Evolutionary conservation across 768 basidiomycete species (phyloP).

Genomic region (Inosperma sp.): DNA sequence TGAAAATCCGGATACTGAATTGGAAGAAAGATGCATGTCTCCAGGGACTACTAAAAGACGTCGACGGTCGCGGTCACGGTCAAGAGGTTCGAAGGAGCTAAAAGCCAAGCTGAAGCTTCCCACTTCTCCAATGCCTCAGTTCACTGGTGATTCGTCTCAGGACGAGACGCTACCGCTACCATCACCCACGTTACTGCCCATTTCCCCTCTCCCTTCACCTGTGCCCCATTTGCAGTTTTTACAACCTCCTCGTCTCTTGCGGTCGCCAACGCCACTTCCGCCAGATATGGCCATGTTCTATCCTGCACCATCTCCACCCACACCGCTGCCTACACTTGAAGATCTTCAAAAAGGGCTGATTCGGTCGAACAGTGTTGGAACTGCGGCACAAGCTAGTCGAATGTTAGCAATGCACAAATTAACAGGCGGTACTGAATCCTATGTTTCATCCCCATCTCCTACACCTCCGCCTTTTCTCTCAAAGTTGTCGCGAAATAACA

Average conservation of each 20-base stretch:
- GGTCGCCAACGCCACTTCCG: constrained; percentile 50
- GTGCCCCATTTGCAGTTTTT: constrained; percentile 49
- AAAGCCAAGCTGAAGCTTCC: constrained; percentile 54
- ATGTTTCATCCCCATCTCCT: constrained; percentile 57
- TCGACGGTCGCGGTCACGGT: constrained; percentile 75
- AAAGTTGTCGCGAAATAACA: constrained; percentile 66
- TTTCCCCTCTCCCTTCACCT: constrained; percentile 42
- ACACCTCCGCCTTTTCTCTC: constrained; percentile 41
- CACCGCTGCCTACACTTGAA: constrained; percentile 72
- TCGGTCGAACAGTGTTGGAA: constrained; percentile 88
- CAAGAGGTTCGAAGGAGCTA: constrained; percentile 70
- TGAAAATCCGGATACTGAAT: constrained; percentile 35
- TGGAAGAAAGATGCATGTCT: constrained; percentile 38
- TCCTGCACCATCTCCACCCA: constrained; percentile 62
- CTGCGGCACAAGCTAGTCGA: constrained; percentile 54
- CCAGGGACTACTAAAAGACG: constrained; percentile 54
- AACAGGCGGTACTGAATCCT: constrained; percentile 67
- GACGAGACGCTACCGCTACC: constrained; percentile 48
- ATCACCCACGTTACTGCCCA: constrained; percentile 31
- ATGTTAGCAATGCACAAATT: constrained; percentile 81
- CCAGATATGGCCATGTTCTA: constrained; percentile 56
- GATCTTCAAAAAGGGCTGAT: constrained; percentile 75
- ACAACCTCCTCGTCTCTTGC: constrained; percentile 41
- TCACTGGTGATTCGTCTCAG: constrained; percentile 67
- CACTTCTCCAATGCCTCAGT: constrained; percentile 44